These are phyloP conservation scores for Theobroma grandiflorum DNA, from an alignment of 441 rosid species.

Conservation along the genomic window DNA sequence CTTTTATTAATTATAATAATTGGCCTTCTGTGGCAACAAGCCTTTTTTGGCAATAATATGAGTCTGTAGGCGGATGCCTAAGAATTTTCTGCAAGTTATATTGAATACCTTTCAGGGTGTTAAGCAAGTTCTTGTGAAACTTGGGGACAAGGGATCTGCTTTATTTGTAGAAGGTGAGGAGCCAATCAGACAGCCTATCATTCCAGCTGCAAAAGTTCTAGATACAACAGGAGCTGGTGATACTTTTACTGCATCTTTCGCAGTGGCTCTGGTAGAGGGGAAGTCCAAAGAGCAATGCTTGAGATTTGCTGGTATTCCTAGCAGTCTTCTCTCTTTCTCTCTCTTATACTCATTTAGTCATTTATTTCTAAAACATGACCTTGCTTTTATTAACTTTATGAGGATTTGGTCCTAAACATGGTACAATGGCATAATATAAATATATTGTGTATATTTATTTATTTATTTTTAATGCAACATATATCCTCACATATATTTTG, in stretches of 20 bases:
- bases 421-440: background rate
- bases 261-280: conserved; percentile 89
- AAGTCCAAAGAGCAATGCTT: conserved; percentile 71
- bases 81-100: background rate
- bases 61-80: background rate
- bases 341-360: background rate
- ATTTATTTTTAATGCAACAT: conserved; percentile 6
- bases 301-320: conserved; percentile 74
- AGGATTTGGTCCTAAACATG: background rate
- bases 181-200: conserved; percentile 73
- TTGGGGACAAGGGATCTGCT: conserved; percentile 86
- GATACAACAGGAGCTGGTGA: conserved; percentile 99
- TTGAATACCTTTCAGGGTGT: conserved; percentile 66
- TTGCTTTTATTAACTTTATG: background rate
- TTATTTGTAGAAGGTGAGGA: conserved; percentile 73
- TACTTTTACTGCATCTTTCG: conserved; percentile 93
- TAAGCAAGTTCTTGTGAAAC: conserved; percentile 83
- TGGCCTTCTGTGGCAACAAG: background rate
- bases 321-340: background rate
- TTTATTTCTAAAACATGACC: background rate
- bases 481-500: conserved; percentile 2
- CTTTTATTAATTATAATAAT: background rate
- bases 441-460: background rate
- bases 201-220: conserved; percentile 68
- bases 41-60: background rate